Evolutionary conservation across 179 eudicot genomes (phyloP).

Genomic region (Actinidia polygama): DNA sequence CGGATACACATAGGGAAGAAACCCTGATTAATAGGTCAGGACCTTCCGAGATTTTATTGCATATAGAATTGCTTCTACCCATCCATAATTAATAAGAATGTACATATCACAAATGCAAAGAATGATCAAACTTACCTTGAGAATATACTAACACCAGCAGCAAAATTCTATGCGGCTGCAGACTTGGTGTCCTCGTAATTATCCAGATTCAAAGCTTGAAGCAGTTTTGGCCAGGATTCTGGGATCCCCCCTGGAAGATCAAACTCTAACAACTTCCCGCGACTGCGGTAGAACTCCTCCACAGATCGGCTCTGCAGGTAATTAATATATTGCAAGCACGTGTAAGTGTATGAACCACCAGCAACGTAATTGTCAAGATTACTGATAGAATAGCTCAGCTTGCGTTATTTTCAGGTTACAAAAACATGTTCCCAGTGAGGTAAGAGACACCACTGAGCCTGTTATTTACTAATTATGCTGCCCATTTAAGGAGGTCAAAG

Average conservation of each 20-base stretch:
- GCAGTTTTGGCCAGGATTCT: conserved; percentile 92
- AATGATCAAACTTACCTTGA: conserved; percentile 38
- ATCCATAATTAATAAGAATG: not conserved
- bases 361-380: not conserved
- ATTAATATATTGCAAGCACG: not conserved
- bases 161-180: conserved; percentile 56
- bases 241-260: conserved; percentile 98
- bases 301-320: conserved; percentile 84
- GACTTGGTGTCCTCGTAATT: conserved; percentile 66
- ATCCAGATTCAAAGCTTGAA: conserved; percentile 76
- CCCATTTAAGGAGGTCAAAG: conserved; percentile 4
- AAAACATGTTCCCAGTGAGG: not conserved
- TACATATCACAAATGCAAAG: conserved; percentile 41
- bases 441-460: not conserved
- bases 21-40: not conserved
- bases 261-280: conserved; percentile 83
- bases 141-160: not conserved
- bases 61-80: not conserved
- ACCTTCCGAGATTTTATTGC: not conserved
- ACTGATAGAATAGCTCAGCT: not conserved
- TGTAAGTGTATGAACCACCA: not conserved
- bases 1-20: not conserved
- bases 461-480: not conserved
- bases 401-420: not conserved
- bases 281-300: conserved; percentile 79